Base-by-base conservation (phyloP, 495 filamentous ascomycete species). In the Penicillium desertorum region DNA sequence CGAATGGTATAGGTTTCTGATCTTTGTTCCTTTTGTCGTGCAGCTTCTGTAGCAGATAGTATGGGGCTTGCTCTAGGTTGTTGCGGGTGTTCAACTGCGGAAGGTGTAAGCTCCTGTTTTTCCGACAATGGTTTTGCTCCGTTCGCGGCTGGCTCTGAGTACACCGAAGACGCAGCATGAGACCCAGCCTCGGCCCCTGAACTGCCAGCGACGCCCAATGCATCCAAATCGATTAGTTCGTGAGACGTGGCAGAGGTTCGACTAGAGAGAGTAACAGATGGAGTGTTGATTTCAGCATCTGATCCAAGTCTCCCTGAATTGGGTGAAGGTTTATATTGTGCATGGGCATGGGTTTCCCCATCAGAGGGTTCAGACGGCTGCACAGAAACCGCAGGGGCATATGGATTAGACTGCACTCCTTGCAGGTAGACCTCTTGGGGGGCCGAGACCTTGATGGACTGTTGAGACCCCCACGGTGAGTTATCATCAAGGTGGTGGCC, bases 1-100 rank as follows among this genome's bases (percentile, higher is more conserved):
- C 87, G 82, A 56, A 90, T 88, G n/a, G 83, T 78, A 63, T 90
- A 90, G 0, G 85, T 86, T 61, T 89, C 85, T 39, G 80, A 77
- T 64, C 79, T 70, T 60, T 83, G 79, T 43, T 75, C 71, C 27
- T 68, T 69, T 39, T 76, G 71, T 49, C 62, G 71, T 8, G 70
- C 64, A n/a, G 60, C 62, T n/a, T 79, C 73, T 0, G 64, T 58
- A 32, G 75, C 65, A 12, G 74, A 69, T 19, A 72, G 46, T 8
- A 55, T 51, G 10, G 50, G 39, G 37, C 46, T 60, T 25, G 57
- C 36, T 20, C 50, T 36, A 1, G 53, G 51, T 34, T 56, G 53
- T 30, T 56, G 16, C 19, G 9, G 62, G 16, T 19, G 16, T 43
- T 29, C 22, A n/a, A 11, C n/a, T 11, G 16, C 16, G n/a, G 27